A percentile compares a stretch with the other conserved stretches of the same genome.
phyloP scores from a whole-genome alignment of 768 basidiomycete species.

The Tylopilus rubrobrunneus region DNA sequence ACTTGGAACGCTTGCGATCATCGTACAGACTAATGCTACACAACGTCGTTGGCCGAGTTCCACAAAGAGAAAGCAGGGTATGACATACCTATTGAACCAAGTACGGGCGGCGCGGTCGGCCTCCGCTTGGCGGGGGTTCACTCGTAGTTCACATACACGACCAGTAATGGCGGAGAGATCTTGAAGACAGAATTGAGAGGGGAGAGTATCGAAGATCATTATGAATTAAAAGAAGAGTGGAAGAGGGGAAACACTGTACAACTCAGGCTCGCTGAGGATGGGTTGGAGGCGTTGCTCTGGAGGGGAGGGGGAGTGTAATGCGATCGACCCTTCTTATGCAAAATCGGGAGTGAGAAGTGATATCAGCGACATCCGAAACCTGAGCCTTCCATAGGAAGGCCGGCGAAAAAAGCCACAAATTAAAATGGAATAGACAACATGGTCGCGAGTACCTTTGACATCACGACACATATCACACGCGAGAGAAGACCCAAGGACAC shows the following conservation, averaged over 20 bases:
- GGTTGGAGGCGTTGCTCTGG: slow-evolving; percentile 6
- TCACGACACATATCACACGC: slow-evolving; percentile 32
- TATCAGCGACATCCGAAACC: slow-evolving; percentile 18
- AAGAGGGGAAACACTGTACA: slow-evolving; percentile 15
- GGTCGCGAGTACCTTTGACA: slow-evolving; percentile 26
- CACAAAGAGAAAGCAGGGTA: neutral
- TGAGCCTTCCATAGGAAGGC: slow-evolving; percentile 20
- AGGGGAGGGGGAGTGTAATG: neutral
- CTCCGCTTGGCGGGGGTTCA: slow-evolving; percentile 30
- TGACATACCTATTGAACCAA: slow-evolving; percentile 33
- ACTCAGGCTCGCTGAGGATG: slow-evolving; percentile 27
- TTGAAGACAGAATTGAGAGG: slow-evolving; percentile 33
- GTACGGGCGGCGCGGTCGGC: slow-evolving; percentile 31
- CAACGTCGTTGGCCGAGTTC: neutral
- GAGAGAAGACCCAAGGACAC: slow-evolving; percentile 29
- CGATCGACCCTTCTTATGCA: slow-evolving; percentile 29
- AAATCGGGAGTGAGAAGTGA: slow-evolving; percentile 18
- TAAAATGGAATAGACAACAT: slow-evolving; percentile 20
- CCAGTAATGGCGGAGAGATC: slow-evolving; percentile 36
- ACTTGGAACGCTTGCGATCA: slow-evolving; percentile 32
- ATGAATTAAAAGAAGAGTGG: slow-evolving; percentile 11
- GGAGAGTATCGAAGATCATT: slow-evolving; percentile 32
- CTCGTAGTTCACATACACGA: slow-evolving; percentile 34
- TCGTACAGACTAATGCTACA: slow-evolving; percentile 33
- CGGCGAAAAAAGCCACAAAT: slow-evolving; percentile 26